Conservation (phyloP, 2,329 filamentous ascomycete species). For the Mycosphaerelloides madeirae region DNA sequence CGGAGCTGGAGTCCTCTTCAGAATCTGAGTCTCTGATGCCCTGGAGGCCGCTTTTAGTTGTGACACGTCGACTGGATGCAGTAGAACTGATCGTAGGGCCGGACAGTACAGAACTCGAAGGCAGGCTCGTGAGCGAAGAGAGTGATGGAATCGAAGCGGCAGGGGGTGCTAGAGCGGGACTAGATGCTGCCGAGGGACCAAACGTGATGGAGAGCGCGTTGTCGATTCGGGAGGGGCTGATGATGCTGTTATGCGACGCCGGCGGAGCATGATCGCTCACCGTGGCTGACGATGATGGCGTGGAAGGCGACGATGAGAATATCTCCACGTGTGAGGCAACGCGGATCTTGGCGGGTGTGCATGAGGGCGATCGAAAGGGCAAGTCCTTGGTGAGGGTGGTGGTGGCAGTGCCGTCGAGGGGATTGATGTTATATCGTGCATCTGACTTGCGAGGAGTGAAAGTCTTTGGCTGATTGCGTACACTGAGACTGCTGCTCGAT, state of each 20-base stretch:
- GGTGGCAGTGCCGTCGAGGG: slow-evolving; percentile 9
- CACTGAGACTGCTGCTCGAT: slow-evolving; percentile 2
- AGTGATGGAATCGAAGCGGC: slow-evolving; percentile 23
- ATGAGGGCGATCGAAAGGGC: slow-evolving; percentile 7
- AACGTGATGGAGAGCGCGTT: not conserved
- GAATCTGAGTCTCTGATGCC: slow-evolving; percentile 45
- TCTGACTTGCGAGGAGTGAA: not conserved
- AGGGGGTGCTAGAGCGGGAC: slow-evolving; percentile 1
- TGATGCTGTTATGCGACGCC: too few species aligned
- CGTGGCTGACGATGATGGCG: slow-evolving; percentile 1
- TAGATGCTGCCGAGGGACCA: not conserved
- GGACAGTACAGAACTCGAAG: slow-evolving; percentile 23
- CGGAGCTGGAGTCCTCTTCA: slow-evolving; percentile 24
- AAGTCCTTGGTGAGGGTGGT: slow-evolving; percentile 15
- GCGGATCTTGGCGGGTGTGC: slow-evolving; percentile 8
- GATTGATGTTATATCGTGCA: slow-evolving; percentile 6
- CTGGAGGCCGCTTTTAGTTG: slow-evolving; percentile 50
- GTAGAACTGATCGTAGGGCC: slow-evolving; percentile 8
- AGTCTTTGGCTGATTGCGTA: not conserved
- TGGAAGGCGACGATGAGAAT: not conserved
- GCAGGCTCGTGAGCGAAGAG: slow-evolving; percentile 30
- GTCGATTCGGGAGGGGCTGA: not conserved
- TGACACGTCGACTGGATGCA: slow-evolving; percentile 47
- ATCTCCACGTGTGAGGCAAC: slow-evolving; percentile 7
- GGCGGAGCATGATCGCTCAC: too few species aligned